Evolutionary conservation across 768 basidiomycete genomes (phyloP).

Genomic region (Lentinula sp.): DNA sequence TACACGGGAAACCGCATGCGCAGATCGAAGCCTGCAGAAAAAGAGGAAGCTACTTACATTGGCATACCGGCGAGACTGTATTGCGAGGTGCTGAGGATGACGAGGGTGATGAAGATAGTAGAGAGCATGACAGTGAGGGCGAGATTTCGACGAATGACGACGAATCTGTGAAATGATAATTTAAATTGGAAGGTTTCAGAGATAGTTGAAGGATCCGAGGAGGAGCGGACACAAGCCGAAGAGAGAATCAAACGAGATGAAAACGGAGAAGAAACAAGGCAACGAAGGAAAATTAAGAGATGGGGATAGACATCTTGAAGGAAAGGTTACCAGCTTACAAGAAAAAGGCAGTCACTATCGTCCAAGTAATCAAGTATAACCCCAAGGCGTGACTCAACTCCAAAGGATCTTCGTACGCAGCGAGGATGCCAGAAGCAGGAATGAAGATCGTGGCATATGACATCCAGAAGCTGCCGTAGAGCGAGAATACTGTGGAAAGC

Average conservation of each 20-base stretch:
- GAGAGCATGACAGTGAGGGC: constrained; percentile 3
- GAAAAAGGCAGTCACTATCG: constrained; percentile 57
- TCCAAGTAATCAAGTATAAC: constrained; percentile 64
- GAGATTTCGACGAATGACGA: background rate
- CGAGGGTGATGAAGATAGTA: background rate
- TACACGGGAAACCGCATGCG: background rate
- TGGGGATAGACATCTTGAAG: too few species aligned
- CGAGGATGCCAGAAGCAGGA: constrained; percentile 52
- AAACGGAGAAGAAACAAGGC: too few species aligned
- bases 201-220: background rate
- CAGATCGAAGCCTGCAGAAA: background rate
- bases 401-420: constrained; percentile 38
- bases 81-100: constrained; percentile 5
- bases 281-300: too few species aligned
- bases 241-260: constrained; percentile 11
- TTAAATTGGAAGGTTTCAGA: background rate
- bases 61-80: constrained; percentile 14
- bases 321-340: constrained; percentile 32
- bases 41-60: constrained; percentile 9
- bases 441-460: constrained; percentile 67
- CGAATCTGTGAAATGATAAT: background rate
- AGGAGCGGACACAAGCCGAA: background rate
- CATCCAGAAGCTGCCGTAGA: constrained; percentile 78
- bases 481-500: constrained; percentile 67
- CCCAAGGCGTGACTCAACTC: constrained; percentile 56